Base-by-base conservation (phyloP, 257 asterid species). In the Coffea eugenioides region DNA sequence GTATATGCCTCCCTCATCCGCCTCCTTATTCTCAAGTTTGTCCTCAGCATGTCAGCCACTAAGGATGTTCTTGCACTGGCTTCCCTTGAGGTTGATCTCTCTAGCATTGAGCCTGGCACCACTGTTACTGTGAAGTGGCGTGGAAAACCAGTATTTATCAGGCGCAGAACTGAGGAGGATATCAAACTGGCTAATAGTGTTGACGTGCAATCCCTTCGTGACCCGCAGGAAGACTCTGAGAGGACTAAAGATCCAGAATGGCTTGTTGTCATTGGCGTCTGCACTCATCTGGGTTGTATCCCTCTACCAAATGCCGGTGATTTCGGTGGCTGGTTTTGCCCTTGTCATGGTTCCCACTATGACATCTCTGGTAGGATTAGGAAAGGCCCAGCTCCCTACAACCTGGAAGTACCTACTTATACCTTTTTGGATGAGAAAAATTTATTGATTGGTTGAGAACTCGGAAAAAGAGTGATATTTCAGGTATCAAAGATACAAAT, bases 51-150 rank as follows among this genome's bases (percentile, higher is more conserved):
- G 97, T 92, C 97, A 76, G 97, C 97, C 75, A 92, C 93, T 80
- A 92, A 92, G 75, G 97, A 92, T 39, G 97, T 92, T 80, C 96
- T 92, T 75, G 96, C 97, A n/a, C 91, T 91, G 59, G 96, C 97
- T 10, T 92, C 97, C 75, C 83, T 92, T 11, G 96, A 92, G 90
- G 96, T 91, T 21, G 96, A 92, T 71, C 89, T 92, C 20, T 90
- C 96, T 25, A 91, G 92, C 90, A 92, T 91, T 62, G 97, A 91
- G 78, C 91, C 96, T 5, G 97, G 97, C 77, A 70, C 94, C 34
- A 92, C 97, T 27, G 97, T 92, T 16, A 92, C 97, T 4, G 94
- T 92, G 77, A 92, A 92, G 91, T 91, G 97, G 97, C 95, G 97
- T 66, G 97, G 97, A 57, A 92, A 92, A 86, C 97, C 97, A 4